Percentiles rank a stretch among this genome's conserved stretches.
Evolutionary conservation across 352 stramenopile species (phyloP).

Genomic region (Phytophthora multivora): DNA sequence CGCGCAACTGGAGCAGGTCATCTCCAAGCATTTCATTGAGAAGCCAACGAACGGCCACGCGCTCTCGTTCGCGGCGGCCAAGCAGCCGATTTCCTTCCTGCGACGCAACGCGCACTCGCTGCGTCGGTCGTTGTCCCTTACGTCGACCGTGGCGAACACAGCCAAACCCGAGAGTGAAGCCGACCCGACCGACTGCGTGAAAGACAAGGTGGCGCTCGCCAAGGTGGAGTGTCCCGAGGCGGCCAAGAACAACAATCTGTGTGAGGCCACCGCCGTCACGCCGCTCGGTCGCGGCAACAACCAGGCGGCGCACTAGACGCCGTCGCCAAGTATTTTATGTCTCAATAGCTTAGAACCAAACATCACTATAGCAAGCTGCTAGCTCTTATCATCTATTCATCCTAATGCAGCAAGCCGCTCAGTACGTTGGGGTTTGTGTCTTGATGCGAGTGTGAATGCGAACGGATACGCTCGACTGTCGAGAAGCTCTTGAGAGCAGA

Average conservation of each 20-base stretch:
- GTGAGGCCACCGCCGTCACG: conserved; percentile 24
- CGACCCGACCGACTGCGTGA: conserved; percentile 57
- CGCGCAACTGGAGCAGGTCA: conserved; percentile 52
- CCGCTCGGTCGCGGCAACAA: conserved; percentile 33
- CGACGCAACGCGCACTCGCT: conserved; percentile 70
- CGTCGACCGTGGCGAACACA: conserved; percentile 43
- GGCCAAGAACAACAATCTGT: conserved; percentile 21
- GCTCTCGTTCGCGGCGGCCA: conserved; percentile 62
- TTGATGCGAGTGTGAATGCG: too few species aligned
- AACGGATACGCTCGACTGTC: too few species aligned
- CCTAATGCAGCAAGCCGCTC: not conserved
- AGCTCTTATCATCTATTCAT: conserved; percentile 13
- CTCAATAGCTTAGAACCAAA: conserved; percentile 23
- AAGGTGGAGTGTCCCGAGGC: conserved; percentile 45
- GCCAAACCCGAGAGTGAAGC: conserved; percentile 41
- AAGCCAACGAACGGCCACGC: conserved; percentile 33
- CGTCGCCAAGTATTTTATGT: conserved; percentile 31
- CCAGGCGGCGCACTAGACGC: conserved; percentile 34
- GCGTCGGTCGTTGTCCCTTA: conserved; percentile 62
- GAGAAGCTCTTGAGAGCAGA: too few species aligned
- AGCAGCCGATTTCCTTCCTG: conserved; percentile 75
- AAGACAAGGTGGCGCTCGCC: conserved; percentile 64
- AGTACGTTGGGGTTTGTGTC: too few species aligned
- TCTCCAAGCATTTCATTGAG: conserved; percentile 44
- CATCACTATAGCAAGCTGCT: conserved; percentile 2